Evolutionary conservation across 2,329 filamentous ascomycete genomes (phyloP).

Genomic region (Rutstroemia sp.): DNA sequence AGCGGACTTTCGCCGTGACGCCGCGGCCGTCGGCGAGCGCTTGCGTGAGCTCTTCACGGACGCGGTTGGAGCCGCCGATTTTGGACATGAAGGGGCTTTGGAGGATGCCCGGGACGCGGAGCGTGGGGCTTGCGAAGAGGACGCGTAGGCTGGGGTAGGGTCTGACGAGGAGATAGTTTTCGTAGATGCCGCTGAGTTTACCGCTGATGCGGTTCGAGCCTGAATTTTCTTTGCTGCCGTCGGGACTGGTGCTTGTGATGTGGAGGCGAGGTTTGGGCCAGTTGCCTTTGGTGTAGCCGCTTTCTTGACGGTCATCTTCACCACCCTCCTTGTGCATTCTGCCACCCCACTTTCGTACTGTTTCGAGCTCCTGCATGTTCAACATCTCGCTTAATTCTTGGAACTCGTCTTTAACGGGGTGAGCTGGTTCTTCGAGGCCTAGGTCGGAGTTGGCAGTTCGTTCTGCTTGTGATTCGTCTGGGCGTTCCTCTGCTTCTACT

Average conservation of each 20-base stretch:
- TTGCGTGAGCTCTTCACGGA: slow-evolving; percentile 42
- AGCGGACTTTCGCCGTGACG: slow-evolving; percentile 68
- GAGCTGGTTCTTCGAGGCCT: neutral
- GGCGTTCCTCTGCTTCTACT: slow-evolving; percentile 20
- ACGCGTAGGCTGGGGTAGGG: slow-evolving; percentile 60
- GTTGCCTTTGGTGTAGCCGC: slow-evolving; percentile 22
- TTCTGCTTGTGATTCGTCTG: slow-evolving; percentile 24
- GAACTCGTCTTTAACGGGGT: slow-evolving; percentile 51
- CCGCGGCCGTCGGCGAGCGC: slow-evolving; percentile 62
- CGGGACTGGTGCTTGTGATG: slow-evolving; percentile 31
- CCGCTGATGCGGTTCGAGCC: slow-evolving; percentile 21
- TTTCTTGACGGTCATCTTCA: slow-evolving; percentile 39
- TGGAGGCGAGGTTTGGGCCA: slow-evolving; percentile 37
- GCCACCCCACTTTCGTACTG: slow-evolving; percentile 55
- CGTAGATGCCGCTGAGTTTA: slow-evolving; percentile 37
- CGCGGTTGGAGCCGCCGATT: slow-evolving; percentile 42
- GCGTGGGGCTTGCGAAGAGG: slow-evolving; percentile 60
- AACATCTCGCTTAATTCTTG: slow-evolving; percentile 63
- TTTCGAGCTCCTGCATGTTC: slow-evolving; percentile 58
- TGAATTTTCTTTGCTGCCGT: slow-evolving; percentile 12
- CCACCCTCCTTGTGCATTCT: slow-evolving; percentile 44
- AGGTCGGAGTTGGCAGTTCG: slow-evolving; percentile 14
- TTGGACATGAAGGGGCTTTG: slow-evolving; percentile 50
- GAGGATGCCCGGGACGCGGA: slow-evolving; percentile 60
- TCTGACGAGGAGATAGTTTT: slow-evolving; percentile 56